phyloP scores from a whole-genome alignment of 2,329 filamentous ascomycete species.

The Ascochyta pisi region DNA sequence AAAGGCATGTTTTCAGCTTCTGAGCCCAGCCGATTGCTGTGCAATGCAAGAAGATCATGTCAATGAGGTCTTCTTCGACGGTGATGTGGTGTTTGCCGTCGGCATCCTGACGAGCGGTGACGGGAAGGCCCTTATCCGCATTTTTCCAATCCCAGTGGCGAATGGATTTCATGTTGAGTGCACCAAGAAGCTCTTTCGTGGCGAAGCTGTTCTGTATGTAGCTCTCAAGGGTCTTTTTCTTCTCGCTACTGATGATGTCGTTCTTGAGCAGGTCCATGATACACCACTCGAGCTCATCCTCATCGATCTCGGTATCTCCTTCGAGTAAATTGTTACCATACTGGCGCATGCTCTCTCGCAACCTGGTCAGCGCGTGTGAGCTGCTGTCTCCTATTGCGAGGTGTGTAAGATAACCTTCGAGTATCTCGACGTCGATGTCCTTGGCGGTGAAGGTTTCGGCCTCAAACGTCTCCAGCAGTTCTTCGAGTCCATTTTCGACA shows the following conservation, averaged over 20 bases:
- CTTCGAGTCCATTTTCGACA: conserved; percentile 62
- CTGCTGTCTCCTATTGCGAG: conserved; percentile 19
- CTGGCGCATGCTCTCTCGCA: conserved; percentile 23
- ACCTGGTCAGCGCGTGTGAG: conserved; percentile 3
- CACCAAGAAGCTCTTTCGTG: conserved; percentile 31
- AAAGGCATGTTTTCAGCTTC: conserved; percentile 27
- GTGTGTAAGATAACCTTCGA: conserved; percentile 29
- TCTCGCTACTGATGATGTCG: conserved; percentile 59
- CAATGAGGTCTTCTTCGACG: conserved; percentile 37
- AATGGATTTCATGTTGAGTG: conserved; percentile 33
- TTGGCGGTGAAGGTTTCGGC: conserved; percentile 24
- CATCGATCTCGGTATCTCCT: conserved; percentile 46
- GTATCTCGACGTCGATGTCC: conserved; percentile 23
- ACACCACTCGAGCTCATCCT: conserved; percentile 52
- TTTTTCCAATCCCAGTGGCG: conserved; percentile 37
- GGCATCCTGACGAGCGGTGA: conserved; percentile 28
- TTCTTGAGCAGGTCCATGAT: conserved; percentile 59
- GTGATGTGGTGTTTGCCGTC: conserved; percentile 34
- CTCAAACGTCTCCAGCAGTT: conserved; percentile 54
- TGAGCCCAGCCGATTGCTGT: conserved; percentile 30
- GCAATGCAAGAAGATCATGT: conserved; percentile 37
- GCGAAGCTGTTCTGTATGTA: conserved; percentile 35
- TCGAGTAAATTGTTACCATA: conserved; percentile 26
- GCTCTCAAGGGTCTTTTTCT: conserved; percentile 40
- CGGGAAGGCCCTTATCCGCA: conserved; percentile 27